Evolutionary conservation across 169 alveolate genomes (phyloP).

Genomic region (Plasmodium adleri): DNA sequence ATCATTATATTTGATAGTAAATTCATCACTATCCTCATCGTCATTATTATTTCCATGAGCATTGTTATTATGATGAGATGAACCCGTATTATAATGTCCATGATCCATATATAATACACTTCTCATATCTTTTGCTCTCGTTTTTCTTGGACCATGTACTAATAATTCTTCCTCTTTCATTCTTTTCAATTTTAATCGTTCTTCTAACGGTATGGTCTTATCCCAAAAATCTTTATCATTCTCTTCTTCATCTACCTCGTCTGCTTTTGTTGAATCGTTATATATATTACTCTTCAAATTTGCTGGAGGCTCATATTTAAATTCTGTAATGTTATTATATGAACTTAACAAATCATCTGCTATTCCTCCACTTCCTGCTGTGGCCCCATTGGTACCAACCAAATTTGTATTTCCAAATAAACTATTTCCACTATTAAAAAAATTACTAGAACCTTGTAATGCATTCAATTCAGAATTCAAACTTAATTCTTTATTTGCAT

Average conservation of each 20-base stretch:
- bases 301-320: slow-evolving; percentile 92
- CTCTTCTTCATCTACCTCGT: slow-evolving; percentile 79
- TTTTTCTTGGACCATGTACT: slow-evolving; percentile 91
- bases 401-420: slow-evolving; percentile 17
- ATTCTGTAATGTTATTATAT: slow-evolving; percentile 91
- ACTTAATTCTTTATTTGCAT: slow-evolving; percentile 76
- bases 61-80: neutral
- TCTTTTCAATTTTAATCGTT: slow-evolving; percentile 87
- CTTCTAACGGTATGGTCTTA: slow-evolving; percentile 91
- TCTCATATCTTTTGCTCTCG: slow-evolving; percentile 83
- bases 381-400: slow-evolving; percentile 68
- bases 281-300: slow-evolving; percentile 75
- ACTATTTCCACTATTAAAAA: slow-evolving; percentile 26
- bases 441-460: slow-evolving; percentile 37
- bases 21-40: slow-evolving; percentile 72
- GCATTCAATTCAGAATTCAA: slow-evolving; percentile 69
- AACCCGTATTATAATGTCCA: neutral
- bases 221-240: slow-evolving; percentile 94
- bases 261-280: slow-evolving; percentile 85
- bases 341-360: slow-evolving; percentile 92
- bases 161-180: slow-evolving; percentile 87
- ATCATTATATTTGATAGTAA: slow-evolving; percentile 48
- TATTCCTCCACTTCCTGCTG: slow-evolving; percentile 85
- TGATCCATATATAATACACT: slow-evolving; percentile 14
- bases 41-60: slow-evolving; percentile 21